Evolutionary conservation across 306 rosid genomes (phyloP).

Genomic region (Gynostemma pentaphyllum): DNA sequence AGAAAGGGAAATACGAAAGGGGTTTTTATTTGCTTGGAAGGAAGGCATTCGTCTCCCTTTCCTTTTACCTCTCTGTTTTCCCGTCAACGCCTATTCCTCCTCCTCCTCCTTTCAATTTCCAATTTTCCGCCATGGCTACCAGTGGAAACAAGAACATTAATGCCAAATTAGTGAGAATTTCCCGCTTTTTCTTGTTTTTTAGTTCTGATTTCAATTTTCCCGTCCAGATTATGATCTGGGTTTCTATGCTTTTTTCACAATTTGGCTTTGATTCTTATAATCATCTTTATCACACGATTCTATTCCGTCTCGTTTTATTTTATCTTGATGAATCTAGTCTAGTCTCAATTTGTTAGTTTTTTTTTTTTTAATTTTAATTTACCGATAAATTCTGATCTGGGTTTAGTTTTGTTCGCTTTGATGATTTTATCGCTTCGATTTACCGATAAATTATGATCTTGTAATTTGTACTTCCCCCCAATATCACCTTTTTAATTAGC

Average conservation of each 20-base stretch:
- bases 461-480: too few species aligned
- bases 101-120: neutral
- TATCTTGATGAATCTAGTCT: neutral
- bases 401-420: neutral
- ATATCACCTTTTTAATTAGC: neutral
- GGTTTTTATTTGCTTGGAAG: slow-evolving; percentile 7
- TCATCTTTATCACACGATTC: neutral
- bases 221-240: slow-evolving; percentile 2
- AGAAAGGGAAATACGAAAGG: neutral
- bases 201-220: neutral
- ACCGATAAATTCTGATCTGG: neutral
- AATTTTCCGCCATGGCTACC: slow-evolving; percentile 34
- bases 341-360: neutral
- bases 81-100: slow-evolving; percentile 2
- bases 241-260: neutral
- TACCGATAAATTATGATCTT: too few species aligned
- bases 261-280: neutral
- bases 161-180: slow-evolving; percentile 41
- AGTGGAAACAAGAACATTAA: slow-evolving; percentile 49
- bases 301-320: neutral
- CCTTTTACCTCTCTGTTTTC: neutral
- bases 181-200: neutral
- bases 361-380: neutral
- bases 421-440: too few species aligned
- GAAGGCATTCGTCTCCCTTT: slow-evolving; percentile 18